Percentiles rank a stretch among this genome's conserved stretches.
phyloP scores from a whole-genome alignment of 805 yeast species.

The Hanseniaspora vineae region DNA sequence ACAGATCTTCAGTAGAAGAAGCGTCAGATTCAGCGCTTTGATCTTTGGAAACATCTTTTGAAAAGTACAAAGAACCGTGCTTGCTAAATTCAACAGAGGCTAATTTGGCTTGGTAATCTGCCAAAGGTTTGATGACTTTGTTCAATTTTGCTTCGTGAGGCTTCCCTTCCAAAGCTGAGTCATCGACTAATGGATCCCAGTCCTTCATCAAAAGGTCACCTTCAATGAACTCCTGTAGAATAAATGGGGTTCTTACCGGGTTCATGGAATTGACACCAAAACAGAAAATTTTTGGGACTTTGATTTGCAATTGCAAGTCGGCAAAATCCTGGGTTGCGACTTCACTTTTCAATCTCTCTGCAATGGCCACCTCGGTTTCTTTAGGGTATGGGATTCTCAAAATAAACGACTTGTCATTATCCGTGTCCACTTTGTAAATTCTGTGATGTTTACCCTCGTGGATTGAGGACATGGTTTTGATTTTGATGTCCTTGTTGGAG shows the following conservation, averaged over 20 bases:
- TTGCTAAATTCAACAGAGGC: constrained; percentile 49
- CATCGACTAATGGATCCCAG: constrained; percentile 76
- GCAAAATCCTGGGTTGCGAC: constrained; percentile 89
- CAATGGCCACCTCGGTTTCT: constrained; percentile 51
- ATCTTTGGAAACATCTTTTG: constrained; percentile 40
- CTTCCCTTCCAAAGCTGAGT: constrained; percentile 35
- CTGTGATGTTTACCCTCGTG: constrained; percentile 95
- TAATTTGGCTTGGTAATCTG: constrained; percentile 48
- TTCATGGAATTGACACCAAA: constrained; percentile 53
- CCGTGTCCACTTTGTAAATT: constrained; percentile 51
- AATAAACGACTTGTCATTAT: constrained; percentile 50
- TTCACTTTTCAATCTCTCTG: constrained; percentile 68
- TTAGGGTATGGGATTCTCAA: constrained; percentile 78
- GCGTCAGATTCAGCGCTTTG: constrained; percentile 24
- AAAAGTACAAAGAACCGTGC: constrained; percentile 75
- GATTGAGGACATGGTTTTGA: constrained; percentile 66
- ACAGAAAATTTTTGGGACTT: constrained; percentile 60
- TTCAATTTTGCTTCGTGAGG: constrained; percentile 37
- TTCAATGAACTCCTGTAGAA: constrained; percentile 64
- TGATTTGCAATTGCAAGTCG: constrained; percentile 45
- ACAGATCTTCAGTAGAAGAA: constrained; percentile 13
- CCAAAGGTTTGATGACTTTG: constrained; percentile 57
- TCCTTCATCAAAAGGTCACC: constrained; percentile 77
- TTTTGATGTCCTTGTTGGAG: constrained; percentile 23
- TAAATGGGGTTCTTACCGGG: constrained; percentile 58